Conservation (phyloP, 2,329 filamentous ascomycete species). For the Penicillium sp. region DNA sequence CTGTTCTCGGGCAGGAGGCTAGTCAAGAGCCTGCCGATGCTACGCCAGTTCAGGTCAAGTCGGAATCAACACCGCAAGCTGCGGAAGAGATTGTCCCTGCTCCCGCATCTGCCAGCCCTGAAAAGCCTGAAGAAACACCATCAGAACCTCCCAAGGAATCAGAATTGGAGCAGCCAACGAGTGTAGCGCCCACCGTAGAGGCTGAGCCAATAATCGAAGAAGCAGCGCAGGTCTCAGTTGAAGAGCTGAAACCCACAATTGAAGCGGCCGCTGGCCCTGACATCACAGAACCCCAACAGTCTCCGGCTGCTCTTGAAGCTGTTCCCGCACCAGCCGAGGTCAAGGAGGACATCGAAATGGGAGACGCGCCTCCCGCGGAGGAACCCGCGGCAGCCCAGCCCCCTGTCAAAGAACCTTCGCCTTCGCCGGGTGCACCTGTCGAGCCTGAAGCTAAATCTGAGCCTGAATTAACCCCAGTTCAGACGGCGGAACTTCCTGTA, state of each 20-base stretch:
- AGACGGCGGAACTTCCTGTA: background rate
- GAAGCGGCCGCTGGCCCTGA: background rate
- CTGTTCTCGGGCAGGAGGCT: background rate
- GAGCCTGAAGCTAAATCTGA: conserved; percentile 2
- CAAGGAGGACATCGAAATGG: conserved; percentile 17
- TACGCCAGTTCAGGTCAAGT: conserved; percentile 8
- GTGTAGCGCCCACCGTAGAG: background rate
- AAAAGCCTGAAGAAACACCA: conserved; percentile 3
- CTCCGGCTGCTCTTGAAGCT: background rate
- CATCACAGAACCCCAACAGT: background rate
- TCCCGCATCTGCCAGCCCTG: conserved; percentile 4
- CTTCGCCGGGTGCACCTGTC: background rate
- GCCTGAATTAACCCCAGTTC: background rate
- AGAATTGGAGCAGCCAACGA: conserved; percentile 2
- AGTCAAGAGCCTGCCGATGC: conserved; percentile 1
- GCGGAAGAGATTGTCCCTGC: background rate
- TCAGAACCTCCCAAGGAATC: background rate
- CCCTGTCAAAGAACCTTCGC: conserved; percentile 4
- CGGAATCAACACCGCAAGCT: background rate
- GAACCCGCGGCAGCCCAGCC: conserved; percentile 2
- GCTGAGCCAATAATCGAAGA: background rate
- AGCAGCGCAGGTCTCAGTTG: background rate
- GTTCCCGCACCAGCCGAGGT: background rate
- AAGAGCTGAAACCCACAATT: background rate
- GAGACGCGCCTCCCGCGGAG: conserved; percentile 4